These are phyloP conservation scores for Metschnikowia gelsemii DNA, from an alignment of 805 yeast genomes.

Conservation along the genomic window DNA sequence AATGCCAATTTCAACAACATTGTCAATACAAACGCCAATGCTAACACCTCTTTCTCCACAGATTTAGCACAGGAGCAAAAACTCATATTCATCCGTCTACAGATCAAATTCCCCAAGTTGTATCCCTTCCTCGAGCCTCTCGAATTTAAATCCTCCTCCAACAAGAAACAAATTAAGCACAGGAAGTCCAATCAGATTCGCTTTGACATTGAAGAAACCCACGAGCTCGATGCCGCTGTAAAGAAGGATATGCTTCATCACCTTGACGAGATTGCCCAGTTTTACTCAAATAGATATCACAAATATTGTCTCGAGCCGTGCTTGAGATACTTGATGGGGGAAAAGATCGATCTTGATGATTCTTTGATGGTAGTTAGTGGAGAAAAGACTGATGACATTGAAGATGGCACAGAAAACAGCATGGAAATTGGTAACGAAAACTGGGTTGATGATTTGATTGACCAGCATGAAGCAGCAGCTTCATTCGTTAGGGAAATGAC, in stretches of 20 bases:
- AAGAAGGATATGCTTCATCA: constrained; percentile 50
- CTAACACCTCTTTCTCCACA: background rate
- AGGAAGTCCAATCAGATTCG: constrained; percentile 26
- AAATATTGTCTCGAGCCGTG: constrained; percentile 79
- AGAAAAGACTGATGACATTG: constrained; percentile 26
- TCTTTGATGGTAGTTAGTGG: constrained; percentile 27
- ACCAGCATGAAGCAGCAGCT: constrained; percentile 33
- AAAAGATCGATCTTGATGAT: constrained; percentile 51
- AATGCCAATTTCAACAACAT: background rate
- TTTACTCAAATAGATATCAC: constrained; percentile 53
- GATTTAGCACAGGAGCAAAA: constrained; percentile 46
- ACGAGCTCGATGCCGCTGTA: constrained; percentile 54
- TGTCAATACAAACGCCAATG: background rate
- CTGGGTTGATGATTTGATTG: constrained; percentile 44
- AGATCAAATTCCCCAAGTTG: constrained; percentile 63
- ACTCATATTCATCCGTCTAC: constrained; percentile 65
- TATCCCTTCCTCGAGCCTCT: constrained; percentile 67
- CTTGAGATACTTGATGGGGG: constrained; percentile 78
- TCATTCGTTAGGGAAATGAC: constrained; percentile 23
- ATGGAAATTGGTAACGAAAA: constrained; percentile 41
- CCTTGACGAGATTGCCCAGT: constrained; percentile 54
- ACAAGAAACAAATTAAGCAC: constrained; percentile 8
- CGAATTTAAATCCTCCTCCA: constrained; percentile 3
- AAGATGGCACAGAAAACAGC: constrained; percentile 17
- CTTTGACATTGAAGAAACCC: constrained; percentile 76